These are phyloP conservation scores for Halophytophthora polymorphica DNA, from an alignment of 352 stramenopile genomes.

Conservation along the genomic window DNA sequence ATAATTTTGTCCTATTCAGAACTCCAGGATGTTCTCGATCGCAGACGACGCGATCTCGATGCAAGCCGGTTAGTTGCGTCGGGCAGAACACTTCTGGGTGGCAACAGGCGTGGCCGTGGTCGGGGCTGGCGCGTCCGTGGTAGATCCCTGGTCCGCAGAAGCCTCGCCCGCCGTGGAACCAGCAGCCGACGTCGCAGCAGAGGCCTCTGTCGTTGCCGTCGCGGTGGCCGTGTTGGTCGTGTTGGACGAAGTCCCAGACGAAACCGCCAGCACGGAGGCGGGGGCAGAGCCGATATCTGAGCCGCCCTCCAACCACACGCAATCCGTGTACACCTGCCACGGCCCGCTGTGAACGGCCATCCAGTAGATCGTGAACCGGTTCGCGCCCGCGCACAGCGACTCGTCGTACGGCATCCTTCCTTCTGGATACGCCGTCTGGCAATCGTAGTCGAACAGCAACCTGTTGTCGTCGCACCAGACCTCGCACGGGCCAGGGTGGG, in stretches of 20 bases:
- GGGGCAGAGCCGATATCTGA: constrained; percentile 12
- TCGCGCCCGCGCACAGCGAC: constrained; percentile 32
- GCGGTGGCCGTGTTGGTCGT: constrained; percentile 11
- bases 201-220: background rate
- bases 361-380: constrained; percentile 49
- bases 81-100: too few relatives aligned
- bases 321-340: constrained; percentile 62
- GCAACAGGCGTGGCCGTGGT: too few relatives aligned
- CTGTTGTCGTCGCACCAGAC: constrained; percentile 52
- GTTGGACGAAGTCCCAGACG: constrained; percentile 6
- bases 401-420: constrained; percentile 39
- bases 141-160: too few relatives aligned
- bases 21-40: too few relatives aligned
- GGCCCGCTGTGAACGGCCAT: constrained; percentile 38
- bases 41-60: too few relatives aligned
- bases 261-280: constrained; percentile 9
- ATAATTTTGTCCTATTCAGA: too few relatives aligned
- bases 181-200: constrained; percentile 1
- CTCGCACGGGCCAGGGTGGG: constrained; percentile 50
- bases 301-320: constrained; percentile 37
- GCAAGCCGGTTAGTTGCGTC: too few relatives aligned
- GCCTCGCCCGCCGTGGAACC: too few relatives aligned
- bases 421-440: constrained; percentile 31
- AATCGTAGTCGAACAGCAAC: constrained; percentile 45
- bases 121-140: too few relatives aligned